Evolutionary conservation across 2,329 filamentous ascomycete species (phyloP), one percentile per base, ranked within the genome.

Genomic region (Pseudodiploospora longispora): DNA sequence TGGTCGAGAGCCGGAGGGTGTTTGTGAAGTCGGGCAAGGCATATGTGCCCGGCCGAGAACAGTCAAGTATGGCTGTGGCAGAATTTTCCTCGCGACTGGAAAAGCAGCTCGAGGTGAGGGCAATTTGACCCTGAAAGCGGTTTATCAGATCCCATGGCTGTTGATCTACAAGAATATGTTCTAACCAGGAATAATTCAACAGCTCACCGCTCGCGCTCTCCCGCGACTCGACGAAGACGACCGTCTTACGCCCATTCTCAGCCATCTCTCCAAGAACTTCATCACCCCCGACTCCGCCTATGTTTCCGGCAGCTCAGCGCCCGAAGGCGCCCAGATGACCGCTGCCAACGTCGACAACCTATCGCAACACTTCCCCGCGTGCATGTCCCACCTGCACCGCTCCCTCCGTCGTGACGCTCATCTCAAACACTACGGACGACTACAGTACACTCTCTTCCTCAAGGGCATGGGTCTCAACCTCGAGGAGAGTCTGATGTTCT

Each of bases 151-250:
- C 19, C 33, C 19, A 7, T 8, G 4, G 6, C 9, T 10, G 6
- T 3, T 10, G 33, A 19, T 6, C 32, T 6, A 1, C 9, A 4
- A 6, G 27, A 4, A 9, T 38, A 9, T 12, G 6, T 52, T 37
- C 32, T 40, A 30, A 27, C 27, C 9, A 6, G 36, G 43, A 4
- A 47, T 41, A n/a, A 34, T 5, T 8, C 34, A 10, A 6, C 49
- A 90, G 83, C 73, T 95, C 44, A 96, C 93, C 6, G 84, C 89
- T n/a, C 84, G 90, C 43, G 89, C 89, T 0, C 74, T 97, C 4
- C 93, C 93, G 0, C 83, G 90, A 8, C 78, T 98, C 32, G 93
- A 98, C 60, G 93, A 98, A 71, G 93, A 98, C 62, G 91, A 97
- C 63, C 85, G 93, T 38, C 77, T 98, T 5, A 76, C 75, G 1